phyloP scores from a whole-genome alignment of 345 rosid species.

The Brassica cretica region DNA sequence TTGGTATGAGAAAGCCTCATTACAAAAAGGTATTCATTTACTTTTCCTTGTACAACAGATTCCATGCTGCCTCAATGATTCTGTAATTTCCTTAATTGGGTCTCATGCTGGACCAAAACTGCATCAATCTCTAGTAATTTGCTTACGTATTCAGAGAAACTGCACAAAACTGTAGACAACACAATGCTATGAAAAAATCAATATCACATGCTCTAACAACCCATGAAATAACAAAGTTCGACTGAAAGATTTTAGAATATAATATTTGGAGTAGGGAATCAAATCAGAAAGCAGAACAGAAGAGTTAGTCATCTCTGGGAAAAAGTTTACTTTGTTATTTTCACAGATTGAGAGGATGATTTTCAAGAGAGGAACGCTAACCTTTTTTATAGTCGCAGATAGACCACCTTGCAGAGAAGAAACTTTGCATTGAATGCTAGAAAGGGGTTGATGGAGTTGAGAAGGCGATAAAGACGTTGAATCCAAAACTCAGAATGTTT shows the following conservation, averaged over 20 bases:
- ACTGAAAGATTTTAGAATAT: not conserved
- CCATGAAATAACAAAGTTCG: not conserved
- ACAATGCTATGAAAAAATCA: not conserved
- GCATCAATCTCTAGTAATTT: not conserved
- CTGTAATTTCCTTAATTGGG: not conserved
- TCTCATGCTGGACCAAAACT: not conserved
- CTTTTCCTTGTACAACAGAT: not conserved
- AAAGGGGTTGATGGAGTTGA: not conserved
- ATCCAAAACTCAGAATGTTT: not conserved
- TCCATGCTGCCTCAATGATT: not conserved
- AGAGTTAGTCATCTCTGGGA: too few relatives aligned
- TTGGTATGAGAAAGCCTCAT: too few relatives aligned
- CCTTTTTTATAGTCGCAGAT: too few relatives aligned
- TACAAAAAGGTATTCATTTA: too few relatives aligned
- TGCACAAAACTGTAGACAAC: not conserved
- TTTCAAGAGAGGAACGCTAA: too few relatives aligned
- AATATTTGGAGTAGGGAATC: too few relatives aligned
- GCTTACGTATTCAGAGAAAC: not conserved
- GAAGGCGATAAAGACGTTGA: not conserved
- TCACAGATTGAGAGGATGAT: too few relatives aligned
- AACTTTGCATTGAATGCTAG: not conserved
- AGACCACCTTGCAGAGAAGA: not conserved
- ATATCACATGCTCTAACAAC: not conserved
- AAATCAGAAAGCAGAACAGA: too few relatives aligned
- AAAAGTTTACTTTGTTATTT: too few relatives aligned